These are phyloP conservation scores for Prunus kanzakura DNA, from an alignment of 306 rosid genomes.

Conservation along the genomic window DNA sequence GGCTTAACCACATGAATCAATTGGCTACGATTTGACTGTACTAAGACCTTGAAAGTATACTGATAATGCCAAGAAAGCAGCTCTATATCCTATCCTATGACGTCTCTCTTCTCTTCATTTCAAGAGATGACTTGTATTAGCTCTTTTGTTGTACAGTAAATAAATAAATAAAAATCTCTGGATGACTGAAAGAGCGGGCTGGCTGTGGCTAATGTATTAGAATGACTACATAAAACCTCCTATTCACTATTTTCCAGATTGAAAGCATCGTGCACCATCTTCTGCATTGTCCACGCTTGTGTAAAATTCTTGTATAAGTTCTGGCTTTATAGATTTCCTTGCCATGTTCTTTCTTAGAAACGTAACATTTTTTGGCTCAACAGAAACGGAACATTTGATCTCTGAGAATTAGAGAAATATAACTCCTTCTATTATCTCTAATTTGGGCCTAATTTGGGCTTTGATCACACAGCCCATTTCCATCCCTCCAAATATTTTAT, in stretches of 20 bases:
- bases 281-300: neutral
- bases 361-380: neutral
- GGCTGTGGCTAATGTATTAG: neutral
- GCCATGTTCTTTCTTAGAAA: neutral
- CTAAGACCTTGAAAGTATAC: neutral
- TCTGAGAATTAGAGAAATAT: neutral
- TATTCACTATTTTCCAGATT: neutral
- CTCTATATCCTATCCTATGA: neutral
- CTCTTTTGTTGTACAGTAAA: neutral
- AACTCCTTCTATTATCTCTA: neutral
- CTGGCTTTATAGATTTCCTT: neutral
- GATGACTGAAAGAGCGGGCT: slow-evolving; percentile 3
- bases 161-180: neutral
- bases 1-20: neutral
- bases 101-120: neutral
- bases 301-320: neutral
- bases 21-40: neutral
- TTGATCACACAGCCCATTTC: neutral
- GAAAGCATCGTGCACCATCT: neutral
- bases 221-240: neutral
- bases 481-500: neutral
- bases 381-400: neutral
- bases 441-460: neutral
- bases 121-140: neutral
- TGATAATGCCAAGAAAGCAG: neutral